phyloP scores from a whole-genome alignment of 192 early-diverging fungal genomes.

The Umbelopsis sp. region DNA sequence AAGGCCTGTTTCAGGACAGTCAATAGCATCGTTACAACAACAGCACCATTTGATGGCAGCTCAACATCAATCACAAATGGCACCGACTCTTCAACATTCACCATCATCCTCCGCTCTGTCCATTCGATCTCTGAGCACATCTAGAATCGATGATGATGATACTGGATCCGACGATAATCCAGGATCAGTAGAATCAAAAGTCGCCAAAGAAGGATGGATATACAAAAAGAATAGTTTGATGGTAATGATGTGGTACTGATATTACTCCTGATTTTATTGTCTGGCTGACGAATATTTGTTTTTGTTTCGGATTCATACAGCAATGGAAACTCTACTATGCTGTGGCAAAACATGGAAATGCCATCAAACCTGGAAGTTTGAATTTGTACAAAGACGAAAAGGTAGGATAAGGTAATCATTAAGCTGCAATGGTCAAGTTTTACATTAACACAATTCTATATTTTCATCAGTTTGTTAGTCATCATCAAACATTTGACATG shows the following conservation, averaged over 20 bases:
- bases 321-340: conserved; percentile 55
- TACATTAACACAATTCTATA: not conserved
- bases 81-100: not conserved
- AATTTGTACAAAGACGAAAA: conserved; percentile 56
- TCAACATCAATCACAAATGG: conserved; percentile 24
- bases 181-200: conserved; percentile 29
- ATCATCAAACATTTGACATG: conserved; percentile 53
- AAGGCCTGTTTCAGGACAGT: conserved; percentile 16
- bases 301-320: conserved; percentile 13
- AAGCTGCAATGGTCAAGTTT: not conserved
- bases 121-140: not conserved
- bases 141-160: not conserved
- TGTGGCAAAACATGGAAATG: conserved; percentile 48
- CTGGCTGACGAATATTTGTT: not conserved
- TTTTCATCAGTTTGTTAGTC: conserved; percentile 35
- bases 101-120: not conserved
- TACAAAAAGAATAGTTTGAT: conserved; percentile 47
- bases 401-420: conserved; percentile 30
- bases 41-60: conserved; percentile 24
- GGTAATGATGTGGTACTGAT: conserved; percentile 28
- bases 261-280: not conserved
- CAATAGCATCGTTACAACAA: conserved; percentile 30
- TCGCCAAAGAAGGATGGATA: conserved; percentile 56
- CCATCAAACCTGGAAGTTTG: conserved; percentile 46
- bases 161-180: not conserved